Conservation (phyloP, 2,329 filamentous ascomycete genomes). For the Trichophyton rubrum region DNA sequence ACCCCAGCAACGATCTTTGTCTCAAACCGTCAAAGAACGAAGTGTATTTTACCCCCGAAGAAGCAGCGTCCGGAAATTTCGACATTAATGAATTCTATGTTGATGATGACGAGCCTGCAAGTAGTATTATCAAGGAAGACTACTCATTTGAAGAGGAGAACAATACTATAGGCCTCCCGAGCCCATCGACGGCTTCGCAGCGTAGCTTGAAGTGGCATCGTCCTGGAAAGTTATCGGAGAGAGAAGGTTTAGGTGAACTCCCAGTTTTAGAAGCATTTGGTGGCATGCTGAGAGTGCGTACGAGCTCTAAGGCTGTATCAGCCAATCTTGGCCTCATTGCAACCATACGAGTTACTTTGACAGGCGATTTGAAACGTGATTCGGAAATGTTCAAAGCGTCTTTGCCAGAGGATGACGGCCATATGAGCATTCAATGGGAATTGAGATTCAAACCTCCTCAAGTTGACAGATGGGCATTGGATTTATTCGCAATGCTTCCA, state of each 20-base stretch:
- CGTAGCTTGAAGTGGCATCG: conserved; percentile 15
- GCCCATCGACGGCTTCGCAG: conserved; percentile 15
- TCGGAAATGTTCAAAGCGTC: background rate
- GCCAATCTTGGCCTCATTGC: conserved; percentile 5
- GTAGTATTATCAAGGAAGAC: background rate
- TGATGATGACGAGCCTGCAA: background rate
- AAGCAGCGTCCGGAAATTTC: background rate
- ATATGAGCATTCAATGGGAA: background rate
- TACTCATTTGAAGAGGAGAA: background rate
- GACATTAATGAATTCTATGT: background rate
- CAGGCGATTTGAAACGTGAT: background rate
- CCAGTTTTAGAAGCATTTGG: background rate
- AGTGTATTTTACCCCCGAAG: background rate
- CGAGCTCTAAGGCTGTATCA: background rate
- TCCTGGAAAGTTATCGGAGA: conserved; percentile 7
- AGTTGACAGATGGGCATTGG: background rate
- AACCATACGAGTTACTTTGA: conserved; percentile 1
- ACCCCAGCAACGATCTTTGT: background rate
- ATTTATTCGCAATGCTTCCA: background rate
- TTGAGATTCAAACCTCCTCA: background rate
- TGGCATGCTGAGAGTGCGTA: conserved; percentile 3
- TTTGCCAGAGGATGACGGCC: background rate
- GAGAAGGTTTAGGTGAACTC: background rate
- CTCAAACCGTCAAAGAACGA: background rate
- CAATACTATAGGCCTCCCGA: conserved; percentile 11